Percentiles rank a stretch among this genome's conserved stretches.
These are phyloP conservation scores for Cenchrus fungigraminus DNA, from an alignment of 176 grass and related monocot genomes.

Conservation along the genomic window DNA sequence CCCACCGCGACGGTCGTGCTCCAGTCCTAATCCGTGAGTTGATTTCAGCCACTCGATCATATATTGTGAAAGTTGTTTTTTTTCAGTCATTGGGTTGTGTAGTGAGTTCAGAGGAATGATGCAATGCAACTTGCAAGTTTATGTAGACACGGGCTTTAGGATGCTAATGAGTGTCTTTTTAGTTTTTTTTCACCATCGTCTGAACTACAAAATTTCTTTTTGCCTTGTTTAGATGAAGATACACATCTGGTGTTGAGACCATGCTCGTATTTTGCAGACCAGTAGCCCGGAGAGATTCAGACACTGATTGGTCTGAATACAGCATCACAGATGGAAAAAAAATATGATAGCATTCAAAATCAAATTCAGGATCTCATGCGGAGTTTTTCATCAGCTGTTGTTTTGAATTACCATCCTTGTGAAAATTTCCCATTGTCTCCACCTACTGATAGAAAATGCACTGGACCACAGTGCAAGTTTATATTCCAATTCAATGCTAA, in stretches of 20 bases:
- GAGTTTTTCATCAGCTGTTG: conserved; percentile 49
- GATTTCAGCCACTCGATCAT: conserved; percentile 16
- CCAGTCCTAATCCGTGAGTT: background rate
- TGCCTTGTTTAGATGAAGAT: conserved; percentile 69
- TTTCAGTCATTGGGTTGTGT: background rate
- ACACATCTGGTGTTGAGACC: conserved; percentile 57
- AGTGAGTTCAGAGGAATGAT: conserved; percentile 12
- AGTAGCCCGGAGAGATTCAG: conserved; percentile 38
- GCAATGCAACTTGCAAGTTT: conserved; percentile 20
- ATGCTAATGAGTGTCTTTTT: background rate
- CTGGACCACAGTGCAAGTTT: conserved; percentile 91
- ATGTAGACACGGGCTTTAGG: no score
- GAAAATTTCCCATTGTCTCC: conserved; percentile 85
- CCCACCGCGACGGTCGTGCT: background rate
- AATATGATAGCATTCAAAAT: conserved; percentile 32
- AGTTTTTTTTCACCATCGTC: conserved; percentile 27
- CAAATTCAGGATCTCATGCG: conserved; percentile 25
- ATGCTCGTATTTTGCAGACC: conserved; percentile 50
- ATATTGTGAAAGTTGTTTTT: background rate
- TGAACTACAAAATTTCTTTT: conserved; percentile 21
- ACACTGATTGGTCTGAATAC: conserved; percentile 37
- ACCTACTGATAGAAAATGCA: conserved; percentile 78
- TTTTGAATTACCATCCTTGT: conserved; percentile 78
- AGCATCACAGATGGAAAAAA: conserved; percentile 28
- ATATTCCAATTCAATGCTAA: conserved; percentile 31